These are phyloP conservation scores for Penicillium sp. DNA, from an alignment of 2,329 filamentous ascomycete genomes.

Conservation along the genomic window DNA sequence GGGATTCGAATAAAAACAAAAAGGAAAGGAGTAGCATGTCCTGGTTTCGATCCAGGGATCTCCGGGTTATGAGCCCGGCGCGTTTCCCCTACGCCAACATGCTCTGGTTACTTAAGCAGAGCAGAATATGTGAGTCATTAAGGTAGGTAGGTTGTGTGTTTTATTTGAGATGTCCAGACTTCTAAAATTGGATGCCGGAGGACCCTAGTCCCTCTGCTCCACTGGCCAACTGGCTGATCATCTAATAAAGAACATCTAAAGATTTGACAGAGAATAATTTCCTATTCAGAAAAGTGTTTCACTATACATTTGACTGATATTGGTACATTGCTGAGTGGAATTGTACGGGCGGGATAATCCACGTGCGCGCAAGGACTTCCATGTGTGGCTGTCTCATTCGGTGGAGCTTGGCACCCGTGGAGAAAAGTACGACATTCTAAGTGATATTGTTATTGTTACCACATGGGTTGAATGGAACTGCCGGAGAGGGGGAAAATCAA, in stretches of 20 bases:
- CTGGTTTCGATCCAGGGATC: too few species aligned
- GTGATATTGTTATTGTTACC: background rate
- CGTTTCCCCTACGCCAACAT: too few species aligned
- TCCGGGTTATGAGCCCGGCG: too few species aligned
- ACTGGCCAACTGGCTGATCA: background rate
- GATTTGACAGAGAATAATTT: background rate
- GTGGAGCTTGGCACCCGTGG: background rate
- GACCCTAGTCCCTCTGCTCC: background rate
- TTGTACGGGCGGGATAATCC: background rate
- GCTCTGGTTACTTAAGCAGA: too few species aligned
- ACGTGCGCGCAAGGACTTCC: conserved; percentile 1
- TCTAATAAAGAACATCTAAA: background rate
- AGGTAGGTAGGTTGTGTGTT: background rate
- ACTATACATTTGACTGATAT: background rate
- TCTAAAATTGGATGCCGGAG: background rate
- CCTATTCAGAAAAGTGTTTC: background rate
- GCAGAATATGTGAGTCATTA: too few species aligned
- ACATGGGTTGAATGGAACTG: background rate
- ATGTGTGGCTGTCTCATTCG: background rate
- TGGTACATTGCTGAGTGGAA: background rate
- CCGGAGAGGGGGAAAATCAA: background rate
- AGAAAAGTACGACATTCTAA: background rate
- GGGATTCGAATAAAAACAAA: too few species aligned
- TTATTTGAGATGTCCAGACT: background rate
- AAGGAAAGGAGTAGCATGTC: too few species aligned